Evolutionary conservation across 139 green algal species (phyloP).

Genomic region (Pycnococcus provasolii): DNA sequence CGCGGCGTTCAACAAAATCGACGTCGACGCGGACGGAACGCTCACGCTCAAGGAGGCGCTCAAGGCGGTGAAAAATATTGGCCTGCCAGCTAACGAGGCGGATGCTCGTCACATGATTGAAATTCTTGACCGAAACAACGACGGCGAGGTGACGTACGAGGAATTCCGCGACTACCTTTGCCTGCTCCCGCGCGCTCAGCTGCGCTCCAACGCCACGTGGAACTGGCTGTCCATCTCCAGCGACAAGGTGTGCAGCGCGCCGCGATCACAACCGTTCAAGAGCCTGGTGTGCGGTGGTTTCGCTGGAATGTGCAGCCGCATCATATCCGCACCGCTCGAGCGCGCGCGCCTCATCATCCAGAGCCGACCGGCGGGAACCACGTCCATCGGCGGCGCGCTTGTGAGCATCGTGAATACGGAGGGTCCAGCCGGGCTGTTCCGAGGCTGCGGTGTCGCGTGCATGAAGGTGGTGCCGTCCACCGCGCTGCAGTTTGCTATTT

Average conservation of each 20-base stretch:
- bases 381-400: neutral
- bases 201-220: constrained; percentile 6
- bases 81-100: neutral
- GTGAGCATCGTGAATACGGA: neutral
- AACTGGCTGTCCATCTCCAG: constrained; percentile 1
- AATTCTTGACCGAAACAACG: neutral
- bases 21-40: neutral
- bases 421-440: constrained; percentile 11
- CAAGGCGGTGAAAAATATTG: neutral
- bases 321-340: constrained; percentile 11
- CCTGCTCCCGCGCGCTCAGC: constrained; percentile 10
- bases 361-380: neutral
- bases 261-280: constrained; percentile 11
- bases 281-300: constrained; percentile 10
- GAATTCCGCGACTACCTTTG: constrained; percentile 14
- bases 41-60: neutral
- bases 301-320: neutral
- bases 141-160: constrained; percentile 10
- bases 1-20: neutral
- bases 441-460: neutral
- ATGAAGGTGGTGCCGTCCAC: constrained; percentile 18
- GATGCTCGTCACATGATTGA: neutral
- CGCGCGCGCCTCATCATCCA: constrained; percentile 16
- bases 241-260: neutral
- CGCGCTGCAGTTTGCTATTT: constrained; percentile 22